Evolutionary conservation across 257 asterid genomes (phyloP).

Genomic region (Rubia yunnanensis): DNA sequence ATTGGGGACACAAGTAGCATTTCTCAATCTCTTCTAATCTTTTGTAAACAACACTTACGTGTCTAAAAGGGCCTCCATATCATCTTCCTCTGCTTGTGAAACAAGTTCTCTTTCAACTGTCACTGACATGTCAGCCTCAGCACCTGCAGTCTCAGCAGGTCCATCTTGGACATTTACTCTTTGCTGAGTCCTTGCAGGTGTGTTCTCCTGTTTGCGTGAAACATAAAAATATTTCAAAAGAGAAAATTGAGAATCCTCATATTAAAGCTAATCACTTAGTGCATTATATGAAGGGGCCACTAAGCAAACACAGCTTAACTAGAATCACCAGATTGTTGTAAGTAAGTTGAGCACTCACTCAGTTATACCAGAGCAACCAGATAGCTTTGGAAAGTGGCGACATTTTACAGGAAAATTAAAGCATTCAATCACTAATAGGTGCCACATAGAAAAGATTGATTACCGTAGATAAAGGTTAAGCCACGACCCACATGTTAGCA

Average conservation of each 20-base stretch:
- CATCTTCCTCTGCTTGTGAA: conserved; percentile 97
- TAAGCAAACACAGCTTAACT: neutral
- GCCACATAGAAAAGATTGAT: too few relatives aligned
- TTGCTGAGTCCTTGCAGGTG: conserved; percentile 50
- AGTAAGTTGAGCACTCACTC: neutral
- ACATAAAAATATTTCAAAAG: neutral
- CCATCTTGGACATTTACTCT: conserved; percentile 44
- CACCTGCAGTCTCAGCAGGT: conserved; percentile 17
- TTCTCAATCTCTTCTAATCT: neutral
- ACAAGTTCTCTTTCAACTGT: conserved; percentile 96
- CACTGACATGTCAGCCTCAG: conserved; percentile 67
- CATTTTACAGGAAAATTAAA: neutral
- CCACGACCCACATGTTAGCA: neutral
- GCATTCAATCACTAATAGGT: neutral
- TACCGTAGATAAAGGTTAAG: neutral
- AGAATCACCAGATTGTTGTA: neutral
- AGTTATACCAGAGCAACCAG: neutral
- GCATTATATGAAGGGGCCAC: neutral
- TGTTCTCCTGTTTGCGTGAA: conserved; percentile 55
- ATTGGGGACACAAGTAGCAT: neutral
- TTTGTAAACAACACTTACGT: conserved; percentile 49
- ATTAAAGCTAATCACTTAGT: neutral
- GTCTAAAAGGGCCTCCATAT: conserved; percentile 98
- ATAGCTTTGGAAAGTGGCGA: neutral
- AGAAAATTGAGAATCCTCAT: neutral